Conservation (phyloP, 495 filamentous ascomycete species). For the Daldinia bambusicola region DNA sequence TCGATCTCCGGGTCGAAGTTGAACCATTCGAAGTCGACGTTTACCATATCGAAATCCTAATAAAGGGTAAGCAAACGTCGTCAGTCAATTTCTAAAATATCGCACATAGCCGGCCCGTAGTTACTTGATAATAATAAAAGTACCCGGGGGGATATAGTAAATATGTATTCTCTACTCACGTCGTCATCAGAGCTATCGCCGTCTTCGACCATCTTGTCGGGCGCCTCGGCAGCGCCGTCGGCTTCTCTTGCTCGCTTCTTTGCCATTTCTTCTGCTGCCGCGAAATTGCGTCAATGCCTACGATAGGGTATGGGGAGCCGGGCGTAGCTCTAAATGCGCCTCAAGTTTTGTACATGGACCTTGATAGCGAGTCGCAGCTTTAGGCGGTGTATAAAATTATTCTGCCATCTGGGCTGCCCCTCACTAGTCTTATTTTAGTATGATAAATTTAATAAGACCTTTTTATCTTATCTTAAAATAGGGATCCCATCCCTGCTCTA, state of each 20-base stretch:
- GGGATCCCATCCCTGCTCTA: background rate
- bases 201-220: constrained; percentile 60
- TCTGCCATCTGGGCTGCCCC: constrained; percentile 45
- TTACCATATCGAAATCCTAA: constrained; percentile 87
- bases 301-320: background rate
- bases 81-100: constrained; percentile 30
- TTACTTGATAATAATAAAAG: background rate
- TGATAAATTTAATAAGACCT: constrained; percentile 24
- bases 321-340: background rate
- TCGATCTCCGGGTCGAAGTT: constrained; percentile 90
- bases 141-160: too few relatives aligned
- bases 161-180: constrained; percentile 39
- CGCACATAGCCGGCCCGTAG: background rate
- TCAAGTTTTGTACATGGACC: background rate
- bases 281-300: background rate
- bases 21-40: constrained; percentile 99
- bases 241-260: constrained; percentile 61
- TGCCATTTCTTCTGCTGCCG: constrained; percentile 49
- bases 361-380: constrained; percentile 2
- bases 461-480: constrained; percentile 17
- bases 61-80: background rate
- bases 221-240: constrained; percentile 53
- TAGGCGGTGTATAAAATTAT: constrained; percentile 44
- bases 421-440: constrained; percentile 43
- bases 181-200: constrained; percentile 59